phyloP scores from a whole-genome alignment of 768 basidiomycete species.

The Lentinula sp. region DNA sequence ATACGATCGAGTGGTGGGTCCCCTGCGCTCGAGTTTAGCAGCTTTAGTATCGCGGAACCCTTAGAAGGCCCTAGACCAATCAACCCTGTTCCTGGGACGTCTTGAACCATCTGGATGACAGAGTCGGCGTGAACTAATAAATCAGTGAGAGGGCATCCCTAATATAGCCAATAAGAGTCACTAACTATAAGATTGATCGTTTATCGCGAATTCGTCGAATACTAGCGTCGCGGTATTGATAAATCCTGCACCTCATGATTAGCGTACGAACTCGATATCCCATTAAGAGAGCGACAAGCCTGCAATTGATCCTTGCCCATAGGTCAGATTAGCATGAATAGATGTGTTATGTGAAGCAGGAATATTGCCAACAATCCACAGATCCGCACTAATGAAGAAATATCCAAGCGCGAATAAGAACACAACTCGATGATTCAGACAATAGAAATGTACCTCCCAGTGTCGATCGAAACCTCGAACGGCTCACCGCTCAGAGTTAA shows the following conservation, averaged over 20 bases:
- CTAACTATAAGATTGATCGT: constrained; percentile 15
- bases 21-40: constrained; percentile 7
- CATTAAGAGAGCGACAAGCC: constrained; percentile 4
- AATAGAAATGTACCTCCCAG: constrained; percentile 13
- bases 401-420: not conserved
- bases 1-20: constrained; percentile 16
- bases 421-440: no score
- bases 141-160: not conserved
- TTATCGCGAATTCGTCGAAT: constrained; percentile 15
- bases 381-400: constrained; percentile 13
- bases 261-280: not conserved
- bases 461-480: constrained; percentile 16
- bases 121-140: not conserved
- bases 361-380: constrained; percentile 15
- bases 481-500: constrained; percentile 13
- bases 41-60: constrained; percentile 12
- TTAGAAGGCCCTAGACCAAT: constrained; percentile 17
- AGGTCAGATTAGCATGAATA: constrained; percentile 9
- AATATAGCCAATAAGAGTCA: not conserved
- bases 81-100: constrained; percentile 10
- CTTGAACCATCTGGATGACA: not conserved
- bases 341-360: constrained; percentile 12
- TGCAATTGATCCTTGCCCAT: constrained; percentile 14
- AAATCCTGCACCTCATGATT: constrained; percentile 7
- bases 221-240: constrained; percentile 10